Evolutionary conservation across 78 protist species (phyloP), one percentile per base, ranked within the genome.

Genomic region (Tieghemostelium lacteum): DNA sequence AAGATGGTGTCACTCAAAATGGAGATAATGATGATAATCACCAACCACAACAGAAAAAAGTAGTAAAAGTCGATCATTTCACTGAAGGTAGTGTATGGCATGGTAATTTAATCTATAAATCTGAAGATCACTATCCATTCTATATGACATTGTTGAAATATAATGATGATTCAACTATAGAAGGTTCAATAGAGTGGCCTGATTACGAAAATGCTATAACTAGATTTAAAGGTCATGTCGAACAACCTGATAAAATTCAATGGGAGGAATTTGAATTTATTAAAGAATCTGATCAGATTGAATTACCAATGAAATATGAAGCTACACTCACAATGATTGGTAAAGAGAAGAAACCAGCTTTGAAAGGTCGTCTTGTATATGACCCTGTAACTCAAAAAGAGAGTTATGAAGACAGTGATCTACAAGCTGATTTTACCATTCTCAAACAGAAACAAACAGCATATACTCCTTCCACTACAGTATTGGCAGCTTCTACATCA

Each of bases 151-250:
- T 78, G 14, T n/a, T n/a, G n/a, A n/a, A n/a, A n/a, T n/a, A n/a
- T n/a, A n/a, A n/a, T n/a, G 40, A 49, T 66, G 88, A 78, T 66
- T 34, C 50, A 17, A 37, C 17, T 34, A 8, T 66, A 5, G 37
- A 26, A 22, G 88, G 88, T 40, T 60, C 72, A 19, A 66, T 66
- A 10, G 76, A 78, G 12, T 78, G 88, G 88, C 75, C 76, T 37
- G 55, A 36, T n/a, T n/a, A n/a, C n/a, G 52, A 45, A 45, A 10
- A 14, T 6, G 52, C 52, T 45, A 10, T 45, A 14, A 45, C 52
- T 14, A 45, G 10, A 45, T 45, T 6, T 45, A 45, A 45, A 45
- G 6, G 52, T 10, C 52, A 10, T 14, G 10, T 45, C 6, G 52
- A 45, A 14, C n/a, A n/a, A n/a, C n/a, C n/a, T 45, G 52, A 45